Evolutionary conservation across 176 grass and related monocot genomes (phyloP), one percentile per base, ranked within the genome.

Genomic region (Oryza longistaminata): DNA sequence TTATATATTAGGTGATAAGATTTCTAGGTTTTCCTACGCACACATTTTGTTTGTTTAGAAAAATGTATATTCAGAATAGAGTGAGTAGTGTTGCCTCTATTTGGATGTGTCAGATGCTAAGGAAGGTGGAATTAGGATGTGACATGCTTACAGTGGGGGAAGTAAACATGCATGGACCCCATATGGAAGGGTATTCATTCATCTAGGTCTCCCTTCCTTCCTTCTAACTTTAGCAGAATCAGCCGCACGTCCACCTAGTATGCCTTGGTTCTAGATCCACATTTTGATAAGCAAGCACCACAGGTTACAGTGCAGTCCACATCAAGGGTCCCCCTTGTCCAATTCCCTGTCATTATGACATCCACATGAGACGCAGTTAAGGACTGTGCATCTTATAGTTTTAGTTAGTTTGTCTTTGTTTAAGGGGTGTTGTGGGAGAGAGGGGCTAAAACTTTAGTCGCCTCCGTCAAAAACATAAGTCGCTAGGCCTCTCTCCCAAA

Each of bases 161-260:
- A n/a, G n/a, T 81, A 81, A 81, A 83, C 82, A 66, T 61, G 55
- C 21, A 73, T 90, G 88, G 73, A 78, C 43, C 73, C 25, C 44
- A 72, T 37, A 35, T n/a, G 55, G 26, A 64, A 45, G 77, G 86
- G n/a, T n/a, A 95, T 91, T 90, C 90, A 87, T 80, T n/a, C 88
- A 60, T 85, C 78, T 86, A 85, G 79, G 79, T 90, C 83, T 86
- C 80, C 58, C 87, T 86, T 75, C 58, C 87, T 52, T 75, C 65
- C 78, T 82, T 87, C 74, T 69, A 73, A n/a, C 72, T 88, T 86
- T 74, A 45, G 82, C 64, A 87, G 82, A 83, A 85, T 92, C 90
- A 62, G 29, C 25, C 37, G 40, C 75, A 94, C 88, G n/a, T n/a
- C n/a, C n/a, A n/a, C n/a, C n/a, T 85, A 80, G 46, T 44, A 73